Evolutionary conservation across 129 eudicot genomes (phyloP).

Genomic region (Arctium lappa): DNA sequence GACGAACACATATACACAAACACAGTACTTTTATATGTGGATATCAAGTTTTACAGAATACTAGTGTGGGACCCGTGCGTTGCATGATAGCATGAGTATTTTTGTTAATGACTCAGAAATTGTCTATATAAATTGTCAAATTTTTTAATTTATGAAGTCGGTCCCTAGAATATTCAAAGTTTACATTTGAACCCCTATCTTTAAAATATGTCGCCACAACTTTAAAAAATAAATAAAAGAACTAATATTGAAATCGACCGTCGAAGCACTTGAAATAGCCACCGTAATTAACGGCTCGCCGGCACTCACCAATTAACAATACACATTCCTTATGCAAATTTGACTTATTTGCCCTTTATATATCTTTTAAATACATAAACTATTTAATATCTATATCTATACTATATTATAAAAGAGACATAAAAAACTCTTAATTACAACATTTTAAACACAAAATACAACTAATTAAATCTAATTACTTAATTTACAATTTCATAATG

Average conservation of each 20-base stretch:
- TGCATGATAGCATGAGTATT: too few species aligned
- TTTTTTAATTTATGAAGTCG: not conserved
- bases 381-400: not conserved
- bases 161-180: not conserved
- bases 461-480: too few species aligned
- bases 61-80: too few species aligned
- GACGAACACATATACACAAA: too few species aligned
- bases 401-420: too few species aligned
- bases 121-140: too few species aligned
- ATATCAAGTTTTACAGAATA: too few species aligned
- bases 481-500: too few species aligned
- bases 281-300: conserved; percentile 27
- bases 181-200: not conserved
- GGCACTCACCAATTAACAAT: conserved; percentile 28
- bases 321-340: conserved; percentile 16
- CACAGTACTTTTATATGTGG: too few species aligned
- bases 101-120: too few species aligned
- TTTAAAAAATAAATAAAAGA: not conserved
- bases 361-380: not conserved
- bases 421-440: too few species aligned
- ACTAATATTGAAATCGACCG: conserved; percentile 25
- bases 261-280: conserved; percentile 5
- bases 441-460: too few species aligned
- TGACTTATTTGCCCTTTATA: conserved; percentile 19
- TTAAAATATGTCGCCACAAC: not conserved